Evolutionary conservation across 164 flowering plant genomes (phyloP).

Genomic region (Litsea cubeba): DNA sequence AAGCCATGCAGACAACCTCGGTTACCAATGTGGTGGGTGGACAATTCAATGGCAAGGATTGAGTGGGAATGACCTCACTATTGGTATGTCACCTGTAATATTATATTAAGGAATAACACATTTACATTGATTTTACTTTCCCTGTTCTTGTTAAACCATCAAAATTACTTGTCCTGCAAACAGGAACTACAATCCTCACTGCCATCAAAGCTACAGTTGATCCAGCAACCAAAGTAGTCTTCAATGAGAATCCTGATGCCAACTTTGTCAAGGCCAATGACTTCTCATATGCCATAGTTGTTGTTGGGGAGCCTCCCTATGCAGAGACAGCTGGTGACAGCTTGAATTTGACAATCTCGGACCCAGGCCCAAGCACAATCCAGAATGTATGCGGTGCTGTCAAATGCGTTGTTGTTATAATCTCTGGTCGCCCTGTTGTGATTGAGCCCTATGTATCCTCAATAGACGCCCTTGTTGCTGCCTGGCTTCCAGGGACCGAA

Average conservation of each 20-base stretch:
- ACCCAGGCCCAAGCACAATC: slow-evolving; percentile 32
- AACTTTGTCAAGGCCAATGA: slow-evolving; percentile 21
- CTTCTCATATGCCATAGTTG: slow-evolving; percentile 37
- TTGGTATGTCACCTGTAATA: slow-evolving; percentile 12
- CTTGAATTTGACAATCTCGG: slow-evolving; percentile 26
- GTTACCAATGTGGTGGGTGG: slow-evolving; percentile 63
- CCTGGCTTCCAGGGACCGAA: slow-evolving; percentile 45
- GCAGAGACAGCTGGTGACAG: slow-evolving; percentile 32
- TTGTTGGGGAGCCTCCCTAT: slow-evolving; percentile 40
- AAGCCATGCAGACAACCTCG: slow-evolving; percentile 47
- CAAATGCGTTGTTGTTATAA: slow-evolving; percentile 30
- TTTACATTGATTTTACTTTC: too few species aligned
- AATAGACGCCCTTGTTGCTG: slow-evolving; percentile 41
- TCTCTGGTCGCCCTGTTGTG: slow-evolving; percentile 37
- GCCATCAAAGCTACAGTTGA: slow-evolving; percentile 27
- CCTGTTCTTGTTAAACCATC: not conserved
- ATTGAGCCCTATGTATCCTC: slow-evolving; percentile 24
- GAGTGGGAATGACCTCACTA: slow-evolving; percentile 32
- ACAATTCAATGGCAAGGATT: slow-evolving; percentile 48
- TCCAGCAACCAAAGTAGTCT: slow-evolving; percentile 24
- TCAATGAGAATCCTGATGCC: slow-evolving; percentile 22
- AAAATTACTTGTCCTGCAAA: not conserved
- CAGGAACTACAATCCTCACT: slow-evolving; percentile 36
- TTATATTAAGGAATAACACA: not conserved
- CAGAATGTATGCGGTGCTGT: slow-evolving; percentile 25